These are phyloP conservation scores for Globisporangium paroecandrum DNA, from an alignment of 352 stramenopile species.

Conservation along the genomic window DNA sequence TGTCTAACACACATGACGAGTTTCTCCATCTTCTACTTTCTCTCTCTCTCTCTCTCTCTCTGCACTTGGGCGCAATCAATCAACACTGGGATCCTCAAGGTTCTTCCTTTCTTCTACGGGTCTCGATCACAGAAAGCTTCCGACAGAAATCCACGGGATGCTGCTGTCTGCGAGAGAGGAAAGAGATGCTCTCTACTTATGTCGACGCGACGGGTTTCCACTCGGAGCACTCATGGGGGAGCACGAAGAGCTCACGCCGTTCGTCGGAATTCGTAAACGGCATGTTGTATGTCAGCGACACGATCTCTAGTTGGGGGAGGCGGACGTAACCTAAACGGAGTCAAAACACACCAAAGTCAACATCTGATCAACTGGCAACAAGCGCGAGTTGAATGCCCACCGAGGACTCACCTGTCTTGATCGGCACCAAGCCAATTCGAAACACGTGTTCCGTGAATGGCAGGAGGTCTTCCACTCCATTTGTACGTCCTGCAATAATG, in stretches of 20 bases:
- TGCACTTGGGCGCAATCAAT: neutral
- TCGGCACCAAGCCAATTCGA: constrained; percentile 64
- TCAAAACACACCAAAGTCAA: constrained; percentile 14
- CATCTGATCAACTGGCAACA: neutral
- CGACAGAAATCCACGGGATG: neutral
- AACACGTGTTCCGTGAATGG: constrained; percentile 66
- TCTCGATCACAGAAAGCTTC: neutral
- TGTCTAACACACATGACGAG: neutral
- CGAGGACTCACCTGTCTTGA: constrained; percentile 56
- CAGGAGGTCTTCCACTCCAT: constrained; percentile 68
- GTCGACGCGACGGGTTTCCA: constrained; percentile 28
- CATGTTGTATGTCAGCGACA: constrained; percentile 64
- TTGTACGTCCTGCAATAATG: constrained; percentile 47
- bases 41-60: too few species aligned
- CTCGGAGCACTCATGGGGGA: constrained; percentile 54
- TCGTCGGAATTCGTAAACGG: constrained; percentile 67
- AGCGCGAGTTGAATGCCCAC: neutral
- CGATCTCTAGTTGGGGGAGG: constrained; percentile 72
- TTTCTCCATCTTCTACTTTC: constrained; percentile 5
- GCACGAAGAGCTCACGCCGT: constrained; percentile 70
- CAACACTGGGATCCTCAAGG: neutral
- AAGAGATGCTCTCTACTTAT: neutral
- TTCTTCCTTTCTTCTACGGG: neutral
- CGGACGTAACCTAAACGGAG: constrained; percentile 50
- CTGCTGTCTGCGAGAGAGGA: neutral